Evolutionary conservation across 257 asterid genomes (phyloP), one percentile per base, ranked within the genome.

Genomic region (Anisodus acutangulus): DNA sequence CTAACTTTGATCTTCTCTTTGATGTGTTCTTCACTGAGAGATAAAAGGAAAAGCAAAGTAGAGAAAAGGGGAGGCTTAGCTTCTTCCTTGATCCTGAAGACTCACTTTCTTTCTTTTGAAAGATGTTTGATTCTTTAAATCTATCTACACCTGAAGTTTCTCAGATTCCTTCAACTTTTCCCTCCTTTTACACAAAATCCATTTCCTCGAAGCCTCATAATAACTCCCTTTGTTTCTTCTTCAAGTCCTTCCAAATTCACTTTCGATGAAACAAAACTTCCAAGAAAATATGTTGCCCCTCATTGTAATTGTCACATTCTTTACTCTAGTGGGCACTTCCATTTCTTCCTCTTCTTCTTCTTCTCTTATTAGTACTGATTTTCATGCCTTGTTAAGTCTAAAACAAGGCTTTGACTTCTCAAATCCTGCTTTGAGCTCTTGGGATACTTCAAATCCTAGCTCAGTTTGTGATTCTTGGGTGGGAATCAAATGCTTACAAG

Each of bases 1-100:
- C 15, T 16, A 69, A 41, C 54, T 69, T 69, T 69, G 78, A 39
- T 69, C 31, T 39, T 39, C 53, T 69, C 87, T 83, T 69, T 88
- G 83, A 85, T 90, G 88, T 87, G 86, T 88, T 87, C 86, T 85
- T 88, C 88, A 86, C 85, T 84, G 58, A 87, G 86, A 82, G 86
- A 79, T 79, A 89, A 85, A 86, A 86, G 60, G 1, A 37, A 83
- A 86, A 81, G 83, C 82, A 82, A 86, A 68, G 84, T 82, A 79
- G 51, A 85, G 85, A 88, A 93, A 95, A 90, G 94, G 90, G 91
- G 71, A 84, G 83, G 87, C 87, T 92, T 88, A 90, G 86, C 93
- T 91, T 90, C 95, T 89, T 90, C 94, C 94, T 92, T 95, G 94
- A 90, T 87, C 86, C 90, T 90, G 90, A 90, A 94, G 90, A 85